Percentiles rank a stretch among this genome's conserved stretches.
These are phyloP conservation scores for Mikania micrantha DNA, from an alignment of 129 eudicot genomes.

Conservation along the genomic window DNA sequence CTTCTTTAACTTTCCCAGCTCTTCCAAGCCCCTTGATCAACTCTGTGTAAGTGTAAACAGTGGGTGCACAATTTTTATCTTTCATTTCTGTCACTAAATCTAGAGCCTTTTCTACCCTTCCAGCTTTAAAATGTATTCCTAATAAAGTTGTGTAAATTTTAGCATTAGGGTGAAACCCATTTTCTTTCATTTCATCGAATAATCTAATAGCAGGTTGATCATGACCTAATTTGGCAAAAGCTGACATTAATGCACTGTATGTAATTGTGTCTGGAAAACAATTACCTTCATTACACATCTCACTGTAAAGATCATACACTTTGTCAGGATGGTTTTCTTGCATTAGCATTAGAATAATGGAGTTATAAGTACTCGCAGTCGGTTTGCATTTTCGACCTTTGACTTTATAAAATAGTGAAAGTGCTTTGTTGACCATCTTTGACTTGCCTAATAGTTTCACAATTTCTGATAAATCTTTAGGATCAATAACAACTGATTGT, in stretches of 20 bases:
- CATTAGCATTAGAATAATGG: conserved; percentile 84
- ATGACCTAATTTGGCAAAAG: conserved; percentile 70
- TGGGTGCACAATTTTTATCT: conserved; percentile 50
- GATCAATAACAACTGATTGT: conserved; percentile 40
- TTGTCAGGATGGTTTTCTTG: conserved; percentile 84
- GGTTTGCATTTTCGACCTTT: conserved; percentile 82
- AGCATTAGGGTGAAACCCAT: conserved; percentile 71
- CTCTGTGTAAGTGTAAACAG: conserved; percentile 91
- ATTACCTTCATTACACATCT: conserved; percentile 84
- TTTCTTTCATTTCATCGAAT: conserved; percentile 82
- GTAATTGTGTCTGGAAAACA: conserved; percentile 85
- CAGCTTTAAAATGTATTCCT: conserved; percentile 60
- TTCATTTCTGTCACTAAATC: conserved; percentile 72
- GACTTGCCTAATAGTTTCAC: conserved; percentile 65
- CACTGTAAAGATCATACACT: conserved; percentile 84
- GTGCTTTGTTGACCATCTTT: conserved; percentile 86
- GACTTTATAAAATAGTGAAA: conserved; percentile 66
- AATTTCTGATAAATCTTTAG: conserved; percentile 60
- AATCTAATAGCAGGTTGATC: conserved; percentile 65
- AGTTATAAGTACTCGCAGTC: conserved; percentile 70
- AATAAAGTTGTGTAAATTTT: conserved; percentile 79
- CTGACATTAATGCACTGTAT: conserved; percentile 76
- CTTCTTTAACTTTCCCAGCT: conserved; percentile 74
- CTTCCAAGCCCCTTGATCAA: conserved; percentile 70
- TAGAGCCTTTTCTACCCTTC: conserved; percentile 62